Evolutionary conservation across 257 asterid genomes (phyloP).

Genomic region (Rhazya stricta): DNA sequence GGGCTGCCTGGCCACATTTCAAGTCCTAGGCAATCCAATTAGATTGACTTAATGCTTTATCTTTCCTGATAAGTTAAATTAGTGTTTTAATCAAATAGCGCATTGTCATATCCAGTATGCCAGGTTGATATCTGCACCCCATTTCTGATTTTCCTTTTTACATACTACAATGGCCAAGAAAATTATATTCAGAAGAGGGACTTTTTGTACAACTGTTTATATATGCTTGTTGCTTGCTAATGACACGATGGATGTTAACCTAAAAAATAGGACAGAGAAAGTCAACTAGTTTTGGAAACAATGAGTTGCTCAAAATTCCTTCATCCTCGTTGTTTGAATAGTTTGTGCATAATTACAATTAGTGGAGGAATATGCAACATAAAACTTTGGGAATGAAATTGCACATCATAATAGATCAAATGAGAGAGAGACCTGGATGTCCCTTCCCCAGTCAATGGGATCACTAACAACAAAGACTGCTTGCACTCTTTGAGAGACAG

Average conservation of each 20-base stretch:
- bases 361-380: not conserved
- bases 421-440: conserved; percentile 60
- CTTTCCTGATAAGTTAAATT: not conserved
- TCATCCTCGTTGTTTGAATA: not conserved
- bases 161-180: not conserved
- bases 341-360: not conserved
- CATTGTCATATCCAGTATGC: not conserved
- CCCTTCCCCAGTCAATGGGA: conserved; percentile 97
- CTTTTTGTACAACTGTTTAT: not conserved
- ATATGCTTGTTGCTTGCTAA: too few species aligned
- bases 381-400: not conserved
- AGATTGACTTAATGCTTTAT: not conserved
- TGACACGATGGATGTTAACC: not conserved
- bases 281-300: not conserved
- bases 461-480: conserved; percentile 94
- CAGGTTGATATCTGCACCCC: not conserved
- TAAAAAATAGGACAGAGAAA: not conserved
- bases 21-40: not conserved
- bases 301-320: not conserved
- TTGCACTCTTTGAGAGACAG: conserved; percentile 55
- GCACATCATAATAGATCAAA: conserved; percentile 8
- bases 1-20: not conserved
- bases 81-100: not conserved
- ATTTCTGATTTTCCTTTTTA: not conserved
- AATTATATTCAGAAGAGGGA: not conserved